These are phyloP conservation scores for Sanghuangporus baumii DNA, from an alignment of 1,284 basidiomycete genomes.

Conservation along the genomic window DNA sequence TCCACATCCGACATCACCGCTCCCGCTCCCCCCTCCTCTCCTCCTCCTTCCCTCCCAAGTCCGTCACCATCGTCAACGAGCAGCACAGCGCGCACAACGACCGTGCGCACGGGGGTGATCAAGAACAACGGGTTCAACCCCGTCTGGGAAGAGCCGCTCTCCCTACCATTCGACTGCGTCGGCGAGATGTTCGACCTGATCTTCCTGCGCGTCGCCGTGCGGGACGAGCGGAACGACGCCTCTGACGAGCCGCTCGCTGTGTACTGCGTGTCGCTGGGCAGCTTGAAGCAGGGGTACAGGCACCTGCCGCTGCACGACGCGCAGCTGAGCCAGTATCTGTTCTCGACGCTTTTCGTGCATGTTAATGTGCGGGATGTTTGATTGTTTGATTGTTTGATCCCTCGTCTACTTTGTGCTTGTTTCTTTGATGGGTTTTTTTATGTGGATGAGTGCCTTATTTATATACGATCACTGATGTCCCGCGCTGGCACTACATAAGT, in stretches of 20 bases:
- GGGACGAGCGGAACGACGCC: constrained; percentile 37
- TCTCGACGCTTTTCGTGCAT: constrained; percentile 82
- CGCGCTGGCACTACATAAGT: no score
- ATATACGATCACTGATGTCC: no score
- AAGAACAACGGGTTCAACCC: constrained; percentile 90
- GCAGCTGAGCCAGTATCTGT: constrained; percentile 78
- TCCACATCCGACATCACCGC: constrained; percentile 21
- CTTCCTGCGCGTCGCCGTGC: constrained; percentile 77
- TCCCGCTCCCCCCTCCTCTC: constrained; percentile 7
- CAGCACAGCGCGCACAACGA: neutral
- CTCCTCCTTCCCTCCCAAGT: constrained; percentile 23
- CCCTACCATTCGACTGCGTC: constrained; percentile 67
- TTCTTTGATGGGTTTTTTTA: no score
- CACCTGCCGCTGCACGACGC: constrained; percentile 83
- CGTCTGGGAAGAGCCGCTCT: constrained; percentile 72
- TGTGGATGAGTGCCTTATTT: no score
- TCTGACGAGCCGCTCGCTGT: constrained; percentile 65
- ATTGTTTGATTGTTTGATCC: neutral
- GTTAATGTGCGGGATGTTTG: constrained; percentile 40
- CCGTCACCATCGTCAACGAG: constrained; percentile 33
- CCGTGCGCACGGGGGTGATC: constrained; percentile 53
- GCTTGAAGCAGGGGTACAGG: constrained; percentile 72
- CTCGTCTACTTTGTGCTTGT: neutral
- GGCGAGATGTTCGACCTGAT: constrained; percentile 77
- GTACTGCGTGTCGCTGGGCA: constrained; percentile 64